phyloP scores from a whole-genome alignment of 345 rosid species.

The Eucalyptus tenuipes region DNA sequence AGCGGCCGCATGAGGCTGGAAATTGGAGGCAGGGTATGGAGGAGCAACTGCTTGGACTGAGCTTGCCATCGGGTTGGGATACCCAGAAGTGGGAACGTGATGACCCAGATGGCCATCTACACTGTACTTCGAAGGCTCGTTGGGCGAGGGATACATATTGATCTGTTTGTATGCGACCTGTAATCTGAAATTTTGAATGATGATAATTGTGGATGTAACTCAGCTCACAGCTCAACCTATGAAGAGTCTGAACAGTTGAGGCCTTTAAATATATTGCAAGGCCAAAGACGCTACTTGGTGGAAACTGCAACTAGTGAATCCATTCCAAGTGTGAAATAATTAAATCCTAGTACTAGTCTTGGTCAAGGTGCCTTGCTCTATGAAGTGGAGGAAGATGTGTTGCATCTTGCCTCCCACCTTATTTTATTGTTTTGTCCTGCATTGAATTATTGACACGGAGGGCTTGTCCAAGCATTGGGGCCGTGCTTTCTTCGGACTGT shows the following conservation, averaged over 20 bases:
- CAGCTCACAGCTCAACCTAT: neutral
- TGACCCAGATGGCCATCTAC: neutral
- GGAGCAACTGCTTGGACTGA: neutral
- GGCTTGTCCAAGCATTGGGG: neutral
- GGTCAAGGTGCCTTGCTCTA: neutral
- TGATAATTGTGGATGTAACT: neutral
- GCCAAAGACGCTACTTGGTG: neutral
- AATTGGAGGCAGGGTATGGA: neutral
- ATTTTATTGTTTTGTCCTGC: neutral
- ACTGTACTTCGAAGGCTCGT: neutral
- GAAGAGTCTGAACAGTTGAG: neutral
- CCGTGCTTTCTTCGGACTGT: neutral
- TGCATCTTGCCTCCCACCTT: neutral
- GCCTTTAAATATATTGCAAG: neutral
- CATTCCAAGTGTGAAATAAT: neutral
- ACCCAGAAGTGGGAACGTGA: neutral
- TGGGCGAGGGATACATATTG: neutral
- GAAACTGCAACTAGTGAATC: neutral
- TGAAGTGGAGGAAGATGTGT: neutral
- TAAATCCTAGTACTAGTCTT: neutral
- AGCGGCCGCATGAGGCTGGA: neutral
- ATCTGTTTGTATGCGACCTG: neutral
- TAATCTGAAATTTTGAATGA: neutral
- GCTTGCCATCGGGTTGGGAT: conserved; percentile 7
- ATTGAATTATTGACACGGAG: neutral